Percentiles rank a stretch among this genome's conserved stretches.
phyloP scores from a whole-genome alignment of 768 basidiomycete species.

The Hygrophorus russula region DNA sequence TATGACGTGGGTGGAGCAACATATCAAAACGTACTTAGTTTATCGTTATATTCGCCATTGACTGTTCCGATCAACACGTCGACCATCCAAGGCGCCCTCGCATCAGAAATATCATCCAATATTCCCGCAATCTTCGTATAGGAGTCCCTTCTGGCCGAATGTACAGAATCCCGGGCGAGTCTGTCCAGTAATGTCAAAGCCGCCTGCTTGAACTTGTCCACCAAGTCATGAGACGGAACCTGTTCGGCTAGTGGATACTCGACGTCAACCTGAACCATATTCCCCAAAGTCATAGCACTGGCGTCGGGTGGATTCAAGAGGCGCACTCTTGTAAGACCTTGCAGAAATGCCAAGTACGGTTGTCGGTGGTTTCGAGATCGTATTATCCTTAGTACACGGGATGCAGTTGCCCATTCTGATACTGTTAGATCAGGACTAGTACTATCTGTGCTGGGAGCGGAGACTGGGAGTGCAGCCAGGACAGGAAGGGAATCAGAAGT shows the following conservation, averaged over 20 bases:
- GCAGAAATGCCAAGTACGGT: constrained; percentile 59
- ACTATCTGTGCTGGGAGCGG: not conserved
- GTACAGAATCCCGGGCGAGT: constrained; percentile 37
- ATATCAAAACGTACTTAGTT: constrained; percentile 60
- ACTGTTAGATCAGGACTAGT: constrained; percentile 10
- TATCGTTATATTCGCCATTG: constrained; percentile 58
- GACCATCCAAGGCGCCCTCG: constrained; percentile 61
- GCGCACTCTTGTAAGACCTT: constrained; percentile 58
- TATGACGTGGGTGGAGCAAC: too few species aligned
- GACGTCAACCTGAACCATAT: constrained; percentile 30
- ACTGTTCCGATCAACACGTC: constrained; percentile 63
- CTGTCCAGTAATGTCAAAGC: constrained; percentile 59
- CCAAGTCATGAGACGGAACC: constrained; percentile 39
- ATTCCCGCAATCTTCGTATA: constrained; percentile 60
- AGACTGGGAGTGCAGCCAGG: constrained; percentile 54
- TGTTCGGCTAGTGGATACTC: constrained; percentile 35
- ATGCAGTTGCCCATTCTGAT: constrained; percentile 56
- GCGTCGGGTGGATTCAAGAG: constrained; percentile 29
- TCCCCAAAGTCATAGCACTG: constrained; percentile 17
- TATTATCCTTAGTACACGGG: constrained; percentile 60
- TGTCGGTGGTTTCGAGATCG: constrained; percentile 42
- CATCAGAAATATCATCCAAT: constrained; percentile 60
- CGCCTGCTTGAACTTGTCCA: constrained; percentile 59
- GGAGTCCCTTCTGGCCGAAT: constrained; percentile 47
- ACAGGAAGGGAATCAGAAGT: constrained; percentile 60